These are phyloP conservation scores for Litsea cubeba DNA, from an alignment of 164 flowering plant species.

Conservation along the genomic window DNA sequence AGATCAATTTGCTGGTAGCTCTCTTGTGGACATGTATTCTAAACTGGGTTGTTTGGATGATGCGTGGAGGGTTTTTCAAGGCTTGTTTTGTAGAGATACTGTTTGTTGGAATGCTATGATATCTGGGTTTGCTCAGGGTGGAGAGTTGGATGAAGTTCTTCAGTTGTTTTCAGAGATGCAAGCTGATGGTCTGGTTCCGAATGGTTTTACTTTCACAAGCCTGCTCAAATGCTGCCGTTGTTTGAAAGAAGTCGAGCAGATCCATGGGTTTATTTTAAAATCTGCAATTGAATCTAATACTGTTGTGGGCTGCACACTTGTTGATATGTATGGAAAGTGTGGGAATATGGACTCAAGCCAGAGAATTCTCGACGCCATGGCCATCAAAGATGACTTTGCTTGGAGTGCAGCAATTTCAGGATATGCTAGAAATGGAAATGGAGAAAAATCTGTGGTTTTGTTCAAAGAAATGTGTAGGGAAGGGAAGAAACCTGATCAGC, in stretches of 20 bases:
- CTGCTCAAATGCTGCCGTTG: constrained; percentile 24
- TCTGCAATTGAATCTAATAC: background rate
- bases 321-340: background rate
- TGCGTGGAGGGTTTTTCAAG: constrained; percentile 35
- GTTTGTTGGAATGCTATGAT: constrained; percentile 55
- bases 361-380: background rate
- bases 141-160: constrained; percentile 15
- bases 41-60: constrained; percentile 30
- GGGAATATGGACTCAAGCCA: background rate
- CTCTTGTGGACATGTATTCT: constrained; percentile 51
- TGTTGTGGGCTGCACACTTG: background rate
- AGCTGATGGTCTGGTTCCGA: constrained; percentile 21
- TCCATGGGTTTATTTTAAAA: constrained; percentile 17
- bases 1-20: constrained; percentile 33
- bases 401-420: background rate
- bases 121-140: constrained; percentile 29
- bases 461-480: background rate
- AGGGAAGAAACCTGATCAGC: background rate
- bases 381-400: background rate
- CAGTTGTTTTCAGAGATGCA: constrained; percentile 18
- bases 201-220: constrained; percentile 28
- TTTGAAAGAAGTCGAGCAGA: constrained; percentile 22
- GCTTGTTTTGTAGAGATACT: constrained; percentile 33
- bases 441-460: background rate
- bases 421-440: background rate